These are phyloP conservation scores for Coccomyxa sp. DNA, from an alignment of 139 green algal species.

Conservation along the genomic window DNA sequence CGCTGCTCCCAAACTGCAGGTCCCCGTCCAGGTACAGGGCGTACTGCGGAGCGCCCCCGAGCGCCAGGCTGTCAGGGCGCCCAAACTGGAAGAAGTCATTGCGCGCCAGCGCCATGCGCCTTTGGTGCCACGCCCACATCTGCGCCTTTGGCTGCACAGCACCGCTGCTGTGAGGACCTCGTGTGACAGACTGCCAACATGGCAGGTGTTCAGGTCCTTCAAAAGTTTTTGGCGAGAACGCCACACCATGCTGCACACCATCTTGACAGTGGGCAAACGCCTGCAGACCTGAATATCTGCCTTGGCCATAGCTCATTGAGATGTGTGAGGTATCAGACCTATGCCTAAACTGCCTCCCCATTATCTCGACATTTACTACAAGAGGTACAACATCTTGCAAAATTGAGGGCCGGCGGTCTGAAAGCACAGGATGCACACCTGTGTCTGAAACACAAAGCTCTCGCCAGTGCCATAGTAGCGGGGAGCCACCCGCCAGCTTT, in stretches of 20 bases:
- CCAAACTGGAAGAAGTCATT: constrained; percentile 80
- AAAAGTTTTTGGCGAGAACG: too few relatives aligned
- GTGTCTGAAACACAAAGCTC: constrained; percentile 69
- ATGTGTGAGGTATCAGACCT: neutral
- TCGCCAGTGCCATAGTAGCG: constrained; percentile 80
- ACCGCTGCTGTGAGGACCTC: neutral
- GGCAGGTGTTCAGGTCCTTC: too few relatives aligned
- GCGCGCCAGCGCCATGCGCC: constrained; percentile 26
- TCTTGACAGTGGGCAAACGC: too few relatives aligned
- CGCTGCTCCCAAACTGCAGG: constrained; percentile 56
- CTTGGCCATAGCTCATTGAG: neutral
- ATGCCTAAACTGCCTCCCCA: neutral
- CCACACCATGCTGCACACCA: neutral
- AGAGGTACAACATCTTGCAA: neutral
- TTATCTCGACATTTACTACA: constrained; percentile 2
- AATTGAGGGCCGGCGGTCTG: neutral
- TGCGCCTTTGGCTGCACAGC: constrained; percentile 41
- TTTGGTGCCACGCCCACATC: constrained; percentile 37
- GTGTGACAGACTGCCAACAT: neutral
- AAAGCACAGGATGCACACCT: neutral
- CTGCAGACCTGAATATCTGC: neutral
- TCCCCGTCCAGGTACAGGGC: constrained; percentile 75
- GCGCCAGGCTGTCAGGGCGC: constrained; percentile 46
- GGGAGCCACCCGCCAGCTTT: constrained; percentile 51
- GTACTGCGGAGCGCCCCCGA: constrained; percentile 66